These are phyloP conservation scores for Fagopyrum esculentum DNA, from an alignment of 148 eudicot species.

Conservation along the genomic window DNA sequence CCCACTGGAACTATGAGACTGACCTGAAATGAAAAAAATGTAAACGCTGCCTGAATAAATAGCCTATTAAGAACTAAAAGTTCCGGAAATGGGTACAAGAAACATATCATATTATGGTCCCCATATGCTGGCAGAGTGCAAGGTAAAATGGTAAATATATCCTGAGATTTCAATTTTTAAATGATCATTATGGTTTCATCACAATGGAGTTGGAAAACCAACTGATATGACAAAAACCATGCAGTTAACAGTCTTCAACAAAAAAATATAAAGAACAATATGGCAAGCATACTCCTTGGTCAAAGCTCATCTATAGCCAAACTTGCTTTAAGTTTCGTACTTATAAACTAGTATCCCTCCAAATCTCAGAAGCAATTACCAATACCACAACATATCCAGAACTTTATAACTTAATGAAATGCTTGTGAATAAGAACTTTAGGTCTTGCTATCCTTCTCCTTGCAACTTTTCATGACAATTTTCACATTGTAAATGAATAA, in stretches of 20 bases:
- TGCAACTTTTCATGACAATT: background rate
- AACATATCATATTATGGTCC: background rate
- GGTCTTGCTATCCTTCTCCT: background rate
- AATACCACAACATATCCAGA: background rate
- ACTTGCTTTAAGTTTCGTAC: too few relatives aligned
- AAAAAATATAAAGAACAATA: background rate
- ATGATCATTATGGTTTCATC: background rate
- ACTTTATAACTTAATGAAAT: background rate
- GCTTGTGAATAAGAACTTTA: background rate
- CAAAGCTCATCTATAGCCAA: background rate
- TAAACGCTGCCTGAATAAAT: background rate
- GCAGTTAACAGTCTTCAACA: background rate
- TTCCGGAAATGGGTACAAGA: background rate
- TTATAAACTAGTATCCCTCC: background rate
- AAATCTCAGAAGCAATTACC: background rate
- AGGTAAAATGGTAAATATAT: background rate
- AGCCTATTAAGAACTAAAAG: background rate
- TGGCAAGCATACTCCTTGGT: background rate
- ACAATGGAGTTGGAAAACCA: too few relatives aligned
- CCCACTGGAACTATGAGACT: background rate
- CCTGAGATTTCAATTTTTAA: background rate
- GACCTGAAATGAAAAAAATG: background rate
- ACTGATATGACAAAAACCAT: too few relatives aligned
- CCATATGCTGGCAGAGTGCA: background rate
- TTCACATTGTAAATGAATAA: background rate